Conservation (phyloP, 495 filamentous ascomycete genomes). For the Daldinia loculata region DNA sequence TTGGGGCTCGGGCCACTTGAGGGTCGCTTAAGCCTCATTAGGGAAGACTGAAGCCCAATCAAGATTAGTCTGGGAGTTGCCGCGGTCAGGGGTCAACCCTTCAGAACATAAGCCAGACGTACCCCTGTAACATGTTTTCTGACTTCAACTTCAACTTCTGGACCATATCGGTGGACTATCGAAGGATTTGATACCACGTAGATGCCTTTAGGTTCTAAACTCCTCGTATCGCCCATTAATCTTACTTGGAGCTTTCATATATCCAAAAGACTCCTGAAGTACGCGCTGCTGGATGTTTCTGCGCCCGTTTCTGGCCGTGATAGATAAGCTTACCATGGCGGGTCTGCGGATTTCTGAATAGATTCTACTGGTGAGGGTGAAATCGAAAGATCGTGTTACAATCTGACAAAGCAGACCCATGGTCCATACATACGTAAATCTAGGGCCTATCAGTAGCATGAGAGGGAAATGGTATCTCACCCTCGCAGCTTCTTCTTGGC, state of each 20-base stretch:
- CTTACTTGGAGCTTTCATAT: constrained; percentile 10
- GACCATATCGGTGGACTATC: constrained; percentile 8
- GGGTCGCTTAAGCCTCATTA: constrained; percentile 17
- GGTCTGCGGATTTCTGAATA: not conserved
- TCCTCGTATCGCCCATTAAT: not conserved
- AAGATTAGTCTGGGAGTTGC: constrained; percentile 27
- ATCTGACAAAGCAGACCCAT: not conserved
- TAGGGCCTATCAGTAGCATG: not conserved
- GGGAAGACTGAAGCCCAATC: constrained; percentile 7
- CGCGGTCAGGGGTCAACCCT: constrained; percentile 21
- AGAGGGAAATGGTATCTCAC: not conserved
- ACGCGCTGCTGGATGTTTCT: constrained; percentile 33
- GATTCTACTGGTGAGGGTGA: constrained; percentile 1
- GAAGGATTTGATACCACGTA: constrained; percentile 19
- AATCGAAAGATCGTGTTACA: not conserved
- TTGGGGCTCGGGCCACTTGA: constrained; percentile 29
- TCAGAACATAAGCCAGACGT: constrained; percentile 34
- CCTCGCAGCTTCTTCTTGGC: constrained; percentile 18
- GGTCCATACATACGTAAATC: not conserved
- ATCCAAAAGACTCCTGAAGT: constrained; percentile 5
- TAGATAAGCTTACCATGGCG: constrained; percentile 5
- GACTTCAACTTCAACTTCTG: constrained; percentile 11
- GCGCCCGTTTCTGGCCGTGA: not conserved
- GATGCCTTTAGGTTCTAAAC: not conserved
- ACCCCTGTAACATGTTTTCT: constrained; percentile 30